Evolutionary conservation across 306 rosid genomes (phyloP), one percentile per base, ranked within the genome.

Genomic region (Amphicarpaea edgeworthii): DNA sequence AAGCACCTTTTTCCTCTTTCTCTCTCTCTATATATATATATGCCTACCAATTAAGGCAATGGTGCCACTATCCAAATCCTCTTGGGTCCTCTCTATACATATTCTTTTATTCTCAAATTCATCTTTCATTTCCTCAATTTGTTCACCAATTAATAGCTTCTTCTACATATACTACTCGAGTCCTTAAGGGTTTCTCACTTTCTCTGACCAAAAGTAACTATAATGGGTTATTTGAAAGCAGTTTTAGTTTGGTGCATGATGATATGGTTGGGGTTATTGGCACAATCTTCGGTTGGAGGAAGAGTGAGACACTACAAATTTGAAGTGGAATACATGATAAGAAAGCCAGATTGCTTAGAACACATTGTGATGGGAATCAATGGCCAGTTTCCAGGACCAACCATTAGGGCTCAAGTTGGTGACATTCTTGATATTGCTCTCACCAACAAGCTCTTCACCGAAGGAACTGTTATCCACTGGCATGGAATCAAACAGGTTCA

Each of bases 391-490:
- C 98, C 98, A 0, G 94, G 97, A 0, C 97, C 98, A 3, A 90
- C 93, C 6, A 90, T 93, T 17, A 51, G 85, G 26, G 96, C 96
- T 19, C 59, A 79, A 30, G 90, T 77, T 21, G 93, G 93, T 0
- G 98, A 93, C 46, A 88, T 80, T 0, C 73, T 93, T 58, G 79
- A 54, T 16, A 82, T 93, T 43, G 87, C 83, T 3, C 85, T 93
- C 68, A 87, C 89, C 50, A 93, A 93, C 77, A 90, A 87, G 74
- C 93, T 93, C 23, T n/a, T 12, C 69, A 90, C 97, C 0, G 97
- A 93, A 53, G 98, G 98, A 3, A 90, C 93, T 21, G 96, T 91
- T 23, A 87, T 93, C 68, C 97, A 93, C 58, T 93, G 97, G 97
- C 98, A 91, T 73, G 98, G 97, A 58, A 88, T 93, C 53, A 59